Evolutionary conservation across 352 stramenopile genomes (phyloP), one percentile per base, ranked within the genome.

Genomic region (Pythium apleroticum): DNA sequence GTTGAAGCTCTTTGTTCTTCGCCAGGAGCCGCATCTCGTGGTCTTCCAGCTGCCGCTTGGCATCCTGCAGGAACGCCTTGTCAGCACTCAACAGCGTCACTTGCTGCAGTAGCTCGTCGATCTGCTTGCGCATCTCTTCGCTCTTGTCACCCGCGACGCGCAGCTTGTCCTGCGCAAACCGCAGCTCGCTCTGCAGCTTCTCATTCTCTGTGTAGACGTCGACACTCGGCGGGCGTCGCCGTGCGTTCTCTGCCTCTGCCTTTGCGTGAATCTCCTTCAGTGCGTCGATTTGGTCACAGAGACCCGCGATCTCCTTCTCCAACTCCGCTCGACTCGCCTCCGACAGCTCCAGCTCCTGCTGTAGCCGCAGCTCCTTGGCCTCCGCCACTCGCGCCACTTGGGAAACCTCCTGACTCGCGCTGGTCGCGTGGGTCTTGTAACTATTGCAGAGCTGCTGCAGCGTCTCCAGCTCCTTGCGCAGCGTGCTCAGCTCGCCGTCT

Each of bases 11-110:
- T 6, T 76, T 71, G n/a, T 80, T 74, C 50, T 73, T 73, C 10
- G 53, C 49, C 7, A 74, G 57, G n/a, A 89, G 37, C 35, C 66
- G 71, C 43, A 65, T 60, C 20, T 84, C 65, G 48, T 90, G 78
- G 14, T 75, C 74, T 53, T 91, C 80, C 14, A 89, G 62, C 15
- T 86, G 76, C 15, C 68, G 63, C 50, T 89, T 90, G 12, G 74
- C 69, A 19, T 91, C 72, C 41, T 76, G 60, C 0, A 91, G 45
- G 43, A 88, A 94, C 14, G 65, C 57, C 53, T 94, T 94, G 55
- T 94, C 85, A 1, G 74, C 74, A 15, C 41, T 71, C 46, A 94
- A 41, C 8, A 94, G 31, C 7, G 60, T 49, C 1, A 85, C 70
- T 46, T 76, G 71, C 43, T 90, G 73, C 31, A 83, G 65, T 0